Conservation (phyloP, 2,329 filamentous ascomycete genomes). For the Fusarium sp. region DNA sequence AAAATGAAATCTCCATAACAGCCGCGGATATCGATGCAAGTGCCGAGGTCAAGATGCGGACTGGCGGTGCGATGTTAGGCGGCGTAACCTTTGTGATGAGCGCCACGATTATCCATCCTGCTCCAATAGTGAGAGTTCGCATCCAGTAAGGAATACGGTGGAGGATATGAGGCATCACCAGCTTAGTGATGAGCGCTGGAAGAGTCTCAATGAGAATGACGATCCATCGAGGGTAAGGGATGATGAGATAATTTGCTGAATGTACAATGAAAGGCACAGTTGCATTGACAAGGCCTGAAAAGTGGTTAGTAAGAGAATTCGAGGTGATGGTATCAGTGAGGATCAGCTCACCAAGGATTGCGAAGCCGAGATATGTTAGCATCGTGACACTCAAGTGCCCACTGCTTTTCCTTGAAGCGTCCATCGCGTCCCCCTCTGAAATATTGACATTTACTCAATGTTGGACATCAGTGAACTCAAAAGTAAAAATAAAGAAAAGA, state of each 20-base stretch:
- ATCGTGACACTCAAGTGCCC: slow-evolving; percentile 30
- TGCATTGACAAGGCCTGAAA: slow-evolving; percentile 52
- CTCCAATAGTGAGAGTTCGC: slow-evolving; percentile 48
- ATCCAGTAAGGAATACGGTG: slow-evolving; percentile 50
- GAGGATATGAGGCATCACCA: slow-evolving; percentile 50
- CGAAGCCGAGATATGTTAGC: slow-evolving; percentile 48
- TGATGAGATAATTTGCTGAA: slow-evolving; percentile 55
- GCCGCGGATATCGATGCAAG: slow-evolving; percentile 52
- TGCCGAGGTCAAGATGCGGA: slow-evolving; percentile 50
- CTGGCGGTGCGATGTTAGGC: slow-evolving; percentile 53
- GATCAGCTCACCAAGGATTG: slow-evolving; percentile 43
- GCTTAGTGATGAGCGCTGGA: slow-evolving; percentile 52
- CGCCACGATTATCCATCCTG: slow-evolving; percentile 51
- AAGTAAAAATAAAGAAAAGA: not conserved
- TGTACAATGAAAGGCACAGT: slow-evolving; percentile 52
- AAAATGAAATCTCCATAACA: slow-evolving; percentile 53
- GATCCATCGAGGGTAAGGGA: slow-evolving; percentile 53
- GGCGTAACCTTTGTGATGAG: slow-evolving; percentile 50
- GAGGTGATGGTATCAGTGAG: not conserved
- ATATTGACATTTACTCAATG: not conserved
- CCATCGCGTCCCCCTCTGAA: slow-evolving; percentile 7
- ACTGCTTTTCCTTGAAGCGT: not conserved
- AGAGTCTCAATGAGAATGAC: slow-evolving; percentile 54
- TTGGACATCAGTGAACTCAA: not conserved
- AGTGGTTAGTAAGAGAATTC: slow-evolving; percentile 10